These are phyloP conservation scores for Starmerella kuoi DNA, from an alignment of 805 yeast species.

Conservation along the genomic window DNA sequence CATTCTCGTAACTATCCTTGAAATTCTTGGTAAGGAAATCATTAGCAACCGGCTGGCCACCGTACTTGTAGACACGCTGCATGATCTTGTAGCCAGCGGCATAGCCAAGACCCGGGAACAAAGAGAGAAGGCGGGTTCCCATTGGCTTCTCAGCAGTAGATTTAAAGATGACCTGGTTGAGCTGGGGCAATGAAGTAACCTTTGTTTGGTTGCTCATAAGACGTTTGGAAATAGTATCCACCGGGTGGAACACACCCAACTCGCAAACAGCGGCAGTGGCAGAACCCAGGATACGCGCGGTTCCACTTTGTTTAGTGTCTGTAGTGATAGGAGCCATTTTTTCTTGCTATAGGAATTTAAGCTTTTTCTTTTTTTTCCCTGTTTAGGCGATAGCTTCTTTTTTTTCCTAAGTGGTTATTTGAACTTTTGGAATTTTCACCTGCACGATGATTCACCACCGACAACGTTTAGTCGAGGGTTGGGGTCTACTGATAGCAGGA, in stretches of 20 bases:
- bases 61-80: conserved; percentile 96
- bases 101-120: conserved; percentile 96
- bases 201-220: conserved; percentile 78
- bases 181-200: conserved; percentile 48
- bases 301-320: conserved; percentile 73
- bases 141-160: conserved; percentile 64
- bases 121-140: conserved; percentile 58
- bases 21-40: conserved; percentile 74
- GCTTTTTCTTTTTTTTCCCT: conserved; percentile 1
- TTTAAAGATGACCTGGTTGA: conserved; percentile 78
- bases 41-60: conserved; percentile 98
- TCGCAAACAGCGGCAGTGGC: conserved; percentile 97
- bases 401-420: no score
- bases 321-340: conserved; percentile 24
- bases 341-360: background rate
- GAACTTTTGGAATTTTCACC: no score
- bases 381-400: no score
- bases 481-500: no score
- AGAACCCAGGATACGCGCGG: conserved; percentile 90
- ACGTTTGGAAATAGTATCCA: conserved; percentile 94
- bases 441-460: no score
- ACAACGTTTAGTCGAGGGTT: no score
- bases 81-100: conserved; percentile 94
- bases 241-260: conserved; percentile 92
- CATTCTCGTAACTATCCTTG: conserved; percentile 53